Evolutionary conservation across 1,284 basidiomycete species (phyloP).

Genomic region (Trametes versicolor): DNA sequence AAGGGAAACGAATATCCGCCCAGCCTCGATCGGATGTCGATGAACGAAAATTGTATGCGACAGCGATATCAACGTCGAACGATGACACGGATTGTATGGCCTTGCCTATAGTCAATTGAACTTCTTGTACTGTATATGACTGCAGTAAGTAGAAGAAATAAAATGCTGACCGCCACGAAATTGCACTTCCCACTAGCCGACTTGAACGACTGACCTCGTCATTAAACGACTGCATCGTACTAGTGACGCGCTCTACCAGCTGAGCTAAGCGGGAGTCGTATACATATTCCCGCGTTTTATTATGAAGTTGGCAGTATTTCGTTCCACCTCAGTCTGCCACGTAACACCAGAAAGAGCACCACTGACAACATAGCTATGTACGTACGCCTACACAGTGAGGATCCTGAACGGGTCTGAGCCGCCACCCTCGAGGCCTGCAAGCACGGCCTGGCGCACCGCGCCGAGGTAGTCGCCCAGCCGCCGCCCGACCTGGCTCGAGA

Average conservation of each 20-base stretch:
- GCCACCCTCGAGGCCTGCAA: slow-evolving; percentile 76
- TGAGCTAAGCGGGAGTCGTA: slow-evolving; percentile 56
- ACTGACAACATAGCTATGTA: neutral
- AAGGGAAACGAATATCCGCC: no score
- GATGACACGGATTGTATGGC: no score
- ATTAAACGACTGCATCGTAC: slow-evolving; percentile 36
- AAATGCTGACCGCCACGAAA: no score
- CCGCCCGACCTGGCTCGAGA: slow-evolving; percentile 68
- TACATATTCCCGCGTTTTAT: no score
- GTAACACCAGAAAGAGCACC: neutral
- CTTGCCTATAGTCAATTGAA: no score
- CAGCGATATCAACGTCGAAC: no score
- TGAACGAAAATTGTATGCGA: no score
- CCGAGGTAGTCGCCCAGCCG: slow-evolving; percentile 77
- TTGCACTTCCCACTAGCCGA: slow-evolving; percentile 64
- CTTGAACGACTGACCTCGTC: slow-evolving; percentile 65
- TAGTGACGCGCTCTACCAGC: slow-evolving; percentile 70
- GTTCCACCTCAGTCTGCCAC: neutral
- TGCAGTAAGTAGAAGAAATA: neutral
- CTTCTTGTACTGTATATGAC: no score
- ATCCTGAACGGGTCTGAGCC: slow-evolving; percentile 78
- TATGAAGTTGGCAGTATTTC: neutral
- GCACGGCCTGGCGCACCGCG: slow-evolving; percentile 73
- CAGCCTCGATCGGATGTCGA: no score
- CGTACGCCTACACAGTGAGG: slow-evolving; percentile 39